Evolutionary conservation across 1,284 basidiomycete species (phyloP), one percentile per base, ranked within the genome.

Genomic region (Cutaneotrichosporon sp.): DNA sequence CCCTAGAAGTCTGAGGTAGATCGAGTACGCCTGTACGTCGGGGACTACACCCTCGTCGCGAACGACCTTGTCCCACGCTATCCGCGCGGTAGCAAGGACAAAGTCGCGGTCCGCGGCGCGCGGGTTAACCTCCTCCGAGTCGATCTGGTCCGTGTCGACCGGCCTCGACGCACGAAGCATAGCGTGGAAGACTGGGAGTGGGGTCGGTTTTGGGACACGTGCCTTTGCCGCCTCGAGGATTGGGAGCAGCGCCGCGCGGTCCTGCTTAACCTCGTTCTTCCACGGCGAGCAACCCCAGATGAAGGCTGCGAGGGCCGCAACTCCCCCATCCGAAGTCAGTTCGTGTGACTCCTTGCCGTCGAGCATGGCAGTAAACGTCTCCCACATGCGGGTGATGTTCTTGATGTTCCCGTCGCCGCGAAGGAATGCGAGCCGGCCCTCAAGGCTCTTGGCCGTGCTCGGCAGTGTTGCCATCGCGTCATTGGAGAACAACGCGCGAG

Each of bases 21-120:
- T 65, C 69, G 71, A 71, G 58, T 81, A 80, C 60, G 76, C 69
- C 62, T 73, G 73, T 38, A 79, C 57, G 63, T 80, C 78, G 40
- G 67, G 70, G n/a, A 65, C 66, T 18, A 67, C 71, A 3, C 69
- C 71, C 49, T 70, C 65, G 14, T 56, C 61, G 7, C 58, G 62
- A 5, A 52, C 40, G 32, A 72, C 72, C 11, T 62, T 56, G 13
- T 70, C 57, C 78, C 78, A 80, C 0, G 70, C 69, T 38, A 66
- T 61, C 11, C 49, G 26, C 13, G 59, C 60, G 7, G 42, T 60
- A 3, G 34, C 16, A 11, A 64, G 31, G 13, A 66, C 52, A 16
- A 38, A 30, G 1, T 57, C 46, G 16, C 51, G 58, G 58, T 67
- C 61, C 9, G 55, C 55, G 21, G 55, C 36, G 34, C 38, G 55